These are phyloP conservation scores for Aspergillus chevalieri DNA, from an alignment of 2,329 filamentous ascomycete species.

Conservation along the genomic window DNA sequence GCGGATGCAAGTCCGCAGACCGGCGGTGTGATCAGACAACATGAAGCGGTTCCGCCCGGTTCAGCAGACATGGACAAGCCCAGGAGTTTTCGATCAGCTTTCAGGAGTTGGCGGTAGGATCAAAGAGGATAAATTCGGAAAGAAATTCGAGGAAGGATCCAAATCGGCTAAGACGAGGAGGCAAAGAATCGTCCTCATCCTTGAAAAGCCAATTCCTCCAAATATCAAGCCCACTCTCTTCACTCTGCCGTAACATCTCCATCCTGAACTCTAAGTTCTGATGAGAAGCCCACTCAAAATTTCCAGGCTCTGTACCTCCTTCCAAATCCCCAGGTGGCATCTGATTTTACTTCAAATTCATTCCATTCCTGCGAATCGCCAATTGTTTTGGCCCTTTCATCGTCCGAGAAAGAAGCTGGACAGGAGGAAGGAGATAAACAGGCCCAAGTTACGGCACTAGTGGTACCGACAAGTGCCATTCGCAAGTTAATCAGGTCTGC, in stretches of 20 bases:
- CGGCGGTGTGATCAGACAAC: too few relatives aligned
- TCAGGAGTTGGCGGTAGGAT: too few relatives aligned
- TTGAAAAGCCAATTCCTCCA: constrained; percentile 24
- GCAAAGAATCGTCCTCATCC: constrained; percentile 12
- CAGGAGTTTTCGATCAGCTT: too few relatives aligned
- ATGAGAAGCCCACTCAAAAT: constrained; percentile 16
- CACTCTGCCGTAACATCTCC: constrained; percentile 19
- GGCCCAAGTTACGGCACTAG: constrained; percentile 23
- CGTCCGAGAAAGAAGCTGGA: constrained; percentile 15
- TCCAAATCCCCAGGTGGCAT: constrained; percentile 16
- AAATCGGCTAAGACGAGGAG: neutral
- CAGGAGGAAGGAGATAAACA: constrained; percentile 29
- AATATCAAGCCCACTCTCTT: constrained; percentile 11
- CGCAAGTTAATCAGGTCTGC: constrained; percentile 23
- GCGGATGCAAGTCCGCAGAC: too few relatives aligned
- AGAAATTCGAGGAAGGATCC: too few relatives aligned
- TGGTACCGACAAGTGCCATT: constrained; percentile 20
- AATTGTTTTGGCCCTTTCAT: constrained; percentile 16
- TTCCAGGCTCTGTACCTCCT: constrained; percentile 20
- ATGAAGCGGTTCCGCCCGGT: too few relatives aligned
- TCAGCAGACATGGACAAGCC: too few relatives aligned
- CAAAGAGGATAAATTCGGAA: too few relatives aligned
- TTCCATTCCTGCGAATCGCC: constrained; percentile 20
- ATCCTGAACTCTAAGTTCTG: constrained; percentile 15
- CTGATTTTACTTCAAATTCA: constrained; percentile 17